These are phyloP conservation scores for Paecilomyces dactylethromorphus DNA, from an alignment of 2,329 filamentous ascomycete genomes.

Conservation along the genomic window DNA sequence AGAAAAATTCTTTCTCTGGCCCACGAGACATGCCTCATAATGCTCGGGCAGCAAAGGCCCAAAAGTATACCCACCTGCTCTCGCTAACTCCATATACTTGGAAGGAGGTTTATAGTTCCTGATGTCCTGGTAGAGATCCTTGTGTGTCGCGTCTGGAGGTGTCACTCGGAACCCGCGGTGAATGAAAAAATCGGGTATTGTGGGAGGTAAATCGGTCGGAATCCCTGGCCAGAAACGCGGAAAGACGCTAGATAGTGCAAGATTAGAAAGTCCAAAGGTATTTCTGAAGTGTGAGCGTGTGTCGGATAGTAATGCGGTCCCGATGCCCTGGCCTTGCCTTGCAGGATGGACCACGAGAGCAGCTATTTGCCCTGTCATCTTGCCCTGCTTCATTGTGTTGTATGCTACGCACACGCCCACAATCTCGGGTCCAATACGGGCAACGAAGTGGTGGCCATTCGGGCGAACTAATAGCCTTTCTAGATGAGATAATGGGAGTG, in stretches of 20 bases:
- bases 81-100: slow-evolving; percentile 28
- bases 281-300: slow-evolving; percentile 19
- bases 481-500: slow-evolving; percentile 20
- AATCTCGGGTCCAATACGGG: slow-evolving; percentile 16
- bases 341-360: slow-evolving; percentile 30
- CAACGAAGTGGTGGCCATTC: slow-evolving; percentile 29
- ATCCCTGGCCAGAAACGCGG: slow-evolving; percentile 44
- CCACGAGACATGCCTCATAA: slow-evolving; percentile 32
- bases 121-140: slow-evolving; percentile 38
- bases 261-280: slow-evolving; percentile 15
- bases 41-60: slow-evolving; percentile 26
- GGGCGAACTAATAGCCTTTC: slow-evolving; percentile 17
- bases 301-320: slow-evolving; percentile 27
- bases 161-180: slow-evolving; percentile 34
- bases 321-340: slow-evolving; percentile 31
- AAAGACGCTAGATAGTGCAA: slow-evolving; percentile 26
- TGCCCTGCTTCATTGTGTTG: slow-evolving; percentile 15
- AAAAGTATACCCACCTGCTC: slow-evolving; percentile 30
- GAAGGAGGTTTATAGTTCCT: slow-evolving; percentile 25
- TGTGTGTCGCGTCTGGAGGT: slow-evolving; percentile 16
- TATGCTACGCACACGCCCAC: slow-evolving; percentile 35
- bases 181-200: slow-evolving; percentile 33
- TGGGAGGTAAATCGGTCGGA: slow-evolving; percentile 29
- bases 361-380: slow-evolving; percentile 25
- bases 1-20: slow-evolving; percentile 34